Evolutionary conservation across 1,139 yeast genomes (phyloP).

Genomic region (Suhomyces bokatorum): DNA sequence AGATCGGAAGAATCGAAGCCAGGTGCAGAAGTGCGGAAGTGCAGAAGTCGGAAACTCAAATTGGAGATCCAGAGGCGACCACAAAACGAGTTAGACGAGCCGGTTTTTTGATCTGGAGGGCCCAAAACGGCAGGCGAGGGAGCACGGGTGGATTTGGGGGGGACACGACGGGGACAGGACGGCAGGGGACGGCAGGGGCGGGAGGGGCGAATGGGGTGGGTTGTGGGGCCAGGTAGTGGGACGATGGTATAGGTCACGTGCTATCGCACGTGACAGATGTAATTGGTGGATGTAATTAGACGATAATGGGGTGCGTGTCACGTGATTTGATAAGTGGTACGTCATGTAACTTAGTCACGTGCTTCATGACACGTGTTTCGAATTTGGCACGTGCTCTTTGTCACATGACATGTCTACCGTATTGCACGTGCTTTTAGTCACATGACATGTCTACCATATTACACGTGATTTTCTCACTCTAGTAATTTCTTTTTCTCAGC

Average conservation of each 20-base stretch:
- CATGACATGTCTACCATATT: no score
- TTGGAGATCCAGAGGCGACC: conserved; percentile 2
- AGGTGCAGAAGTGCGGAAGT: conserved; percentile 1
- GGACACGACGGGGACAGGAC: neutral
- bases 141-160: neutral
- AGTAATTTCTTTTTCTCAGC: neutral
- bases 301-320: no score
- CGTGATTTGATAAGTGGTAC: no score
- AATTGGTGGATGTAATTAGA: no score
- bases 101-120: neutral
- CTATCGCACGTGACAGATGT: no score
- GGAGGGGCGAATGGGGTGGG: neutral
- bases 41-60: conserved; percentile 1
- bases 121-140: neutral
- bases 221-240: neutral
- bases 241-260: neutral
- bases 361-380: no score
- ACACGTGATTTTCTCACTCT: no score
- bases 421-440: no score
- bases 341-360: no score
- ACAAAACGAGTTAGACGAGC: conserved; percentile 1
- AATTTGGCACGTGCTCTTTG: no score
- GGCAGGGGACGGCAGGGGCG: neutral
- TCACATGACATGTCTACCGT: no score
- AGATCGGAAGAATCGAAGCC: conserved; percentile 1